Conservation (phyloP, 2,329 filamentous ascomycete genomes). For the Phialophora macrospora region DNA sequence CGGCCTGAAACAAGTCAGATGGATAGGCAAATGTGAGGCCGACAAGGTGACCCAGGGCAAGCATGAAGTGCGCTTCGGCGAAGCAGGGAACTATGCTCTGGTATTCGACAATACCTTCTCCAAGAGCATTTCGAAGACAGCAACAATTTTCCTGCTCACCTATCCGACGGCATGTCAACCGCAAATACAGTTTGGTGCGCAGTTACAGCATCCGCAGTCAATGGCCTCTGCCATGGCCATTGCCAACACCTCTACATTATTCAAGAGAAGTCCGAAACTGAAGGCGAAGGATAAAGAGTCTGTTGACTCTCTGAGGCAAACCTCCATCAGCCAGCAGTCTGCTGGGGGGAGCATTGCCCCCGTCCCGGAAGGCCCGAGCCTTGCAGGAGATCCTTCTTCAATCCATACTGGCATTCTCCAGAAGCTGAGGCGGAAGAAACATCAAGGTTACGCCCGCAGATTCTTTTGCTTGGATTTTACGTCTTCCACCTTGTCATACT, state of each 20-base stretch:
- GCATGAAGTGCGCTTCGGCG: conserved; percentile 73
- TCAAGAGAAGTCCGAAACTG: conserved; percentile 47
- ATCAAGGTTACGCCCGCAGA: conserved; percentile 87
- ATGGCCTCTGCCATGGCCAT: conserved; percentile 52
- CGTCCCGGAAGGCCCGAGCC: conserved; percentile 17
- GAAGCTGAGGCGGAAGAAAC: conserved; percentile 90
- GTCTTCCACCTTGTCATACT: conserved; percentile 93
- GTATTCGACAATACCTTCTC: conserved; percentile 99
- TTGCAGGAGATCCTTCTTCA: conserved; percentile 45
- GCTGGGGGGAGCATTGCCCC: conserved; percentile 21
- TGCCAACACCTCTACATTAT: conserved; percentile 25
- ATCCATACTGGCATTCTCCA: conserved; percentile 84
- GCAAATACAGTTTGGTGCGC: conserved; percentile 51
- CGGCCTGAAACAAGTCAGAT: conserved; percentile 68
- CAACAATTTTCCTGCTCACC: conserved; percentile 90
- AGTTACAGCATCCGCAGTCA: conserved; percentile 58
- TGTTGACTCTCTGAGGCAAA: conserved; percentile 56
- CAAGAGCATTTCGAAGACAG: conserved; percentile 90
- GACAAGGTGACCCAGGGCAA: conserved; percentile 93
- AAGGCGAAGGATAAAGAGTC: conserved; percentile 53
- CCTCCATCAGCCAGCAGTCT: conserved; percentile 36
- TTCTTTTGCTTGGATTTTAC: conserved; percentile 97
- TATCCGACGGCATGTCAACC: conserved; percentile 75
- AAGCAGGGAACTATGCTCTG: conserved; percentile 92
- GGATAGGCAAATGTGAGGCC: conserved; percentile 94